Percentiles rank a stretch among this genome's conserved stretches.
Evolutionary conservation across 352 stramenopile genomes (phyloP).

Genomic region (Phytopythium helicoides): DNA sequence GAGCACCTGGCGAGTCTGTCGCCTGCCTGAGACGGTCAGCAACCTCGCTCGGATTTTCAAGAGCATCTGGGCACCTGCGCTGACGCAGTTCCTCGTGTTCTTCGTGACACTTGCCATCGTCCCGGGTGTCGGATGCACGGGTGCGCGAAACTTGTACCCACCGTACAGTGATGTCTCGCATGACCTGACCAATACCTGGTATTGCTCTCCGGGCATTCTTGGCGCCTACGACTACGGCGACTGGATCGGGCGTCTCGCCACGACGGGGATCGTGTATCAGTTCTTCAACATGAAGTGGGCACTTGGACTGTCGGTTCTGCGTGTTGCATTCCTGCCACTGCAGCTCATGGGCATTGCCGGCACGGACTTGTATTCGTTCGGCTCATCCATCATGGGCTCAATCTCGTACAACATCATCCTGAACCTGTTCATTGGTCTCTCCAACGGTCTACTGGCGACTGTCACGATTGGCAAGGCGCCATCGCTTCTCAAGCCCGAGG

Average conservation of each 20-base stretch:
- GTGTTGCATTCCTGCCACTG: constrained; percentile 38
- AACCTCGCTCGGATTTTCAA: constrained; percentile 43
- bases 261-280: constrained; percentile 30
- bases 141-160: constrained; percentile 8
- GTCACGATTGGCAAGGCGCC: constrained; percentile 43
- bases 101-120: constrained; percentile 25
- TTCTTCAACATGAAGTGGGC: constrained; percentile 37
- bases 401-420: constrained; percentile 28
- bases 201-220: constrained; percentile 39
- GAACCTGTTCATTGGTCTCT: constrained; percentile 36
- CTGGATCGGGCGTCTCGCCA: constrained; percentile 38
- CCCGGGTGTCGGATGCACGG: constrained; percentile 20
- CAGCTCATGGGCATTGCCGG: constrained; percentile 35
- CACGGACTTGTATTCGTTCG: constrained; percentile 43
- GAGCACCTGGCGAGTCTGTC: constrained; percentile 22
- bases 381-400: constrained; percentile 7
- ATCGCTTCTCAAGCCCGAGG: constrained; percentile 28
- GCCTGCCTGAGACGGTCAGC: neutral
- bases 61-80: constrained; percentile 35
- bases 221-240: constrained; percentile 48
- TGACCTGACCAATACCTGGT: constrained; percentile 22
- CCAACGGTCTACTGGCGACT: constrained; percentile 38
- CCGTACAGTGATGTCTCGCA: constrained; percentile 13
- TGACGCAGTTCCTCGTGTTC: constrained; percentile 43
- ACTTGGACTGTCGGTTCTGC: constrained; percentile 23